Percentiles rank a stretch among this genome's conserved stretches.
Conservation (phyloP, 306 rosid genomes). For the Senna tora region DNA sequence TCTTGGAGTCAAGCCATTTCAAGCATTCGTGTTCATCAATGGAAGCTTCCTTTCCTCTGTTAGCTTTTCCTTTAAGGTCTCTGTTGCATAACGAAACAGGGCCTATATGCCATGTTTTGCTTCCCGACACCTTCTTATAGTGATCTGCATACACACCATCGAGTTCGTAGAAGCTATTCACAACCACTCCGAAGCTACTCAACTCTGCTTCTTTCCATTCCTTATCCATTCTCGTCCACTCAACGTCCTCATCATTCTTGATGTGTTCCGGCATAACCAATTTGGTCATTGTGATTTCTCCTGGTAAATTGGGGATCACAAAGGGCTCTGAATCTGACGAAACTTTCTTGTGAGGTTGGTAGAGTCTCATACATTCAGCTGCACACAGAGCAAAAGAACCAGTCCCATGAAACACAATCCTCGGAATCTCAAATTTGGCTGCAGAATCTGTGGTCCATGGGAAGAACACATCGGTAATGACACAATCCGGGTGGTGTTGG, state of each 20-base stretch:
- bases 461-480: not conserved
- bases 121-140: not conserved
- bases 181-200: not conserved
- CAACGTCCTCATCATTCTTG: not conserved
- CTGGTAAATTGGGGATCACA: conserved; percentile 40
- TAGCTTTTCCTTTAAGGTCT: not conserved
- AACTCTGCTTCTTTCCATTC: not conserved
- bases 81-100: conserved; percentile 1
- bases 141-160: not conserved
- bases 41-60: conserved; percentile 26
- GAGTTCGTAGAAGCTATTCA: not conserved
- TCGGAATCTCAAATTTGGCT: conserved; percentile 36
- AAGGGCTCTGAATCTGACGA: conserved; percentile 38
- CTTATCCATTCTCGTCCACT: not conserved
- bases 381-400: conserved; percentile 41
- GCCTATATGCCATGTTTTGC: not conserved
- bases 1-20: conserved; percentile 31
- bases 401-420: conserved; percentile 44
- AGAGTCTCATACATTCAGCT: not conserved
- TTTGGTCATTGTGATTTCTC: conserved; percentile 33
- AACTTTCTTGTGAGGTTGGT: conserved; percentile 40
- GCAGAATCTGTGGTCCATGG: conserved; percentile 45
- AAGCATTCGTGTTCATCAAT: conserved; percentile 28
- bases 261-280: not conserved
- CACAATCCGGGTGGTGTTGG: not conserved